phyloP scores from a whole-genome alignment of 305 asterid species.

The Galium porrigens region DNA sequence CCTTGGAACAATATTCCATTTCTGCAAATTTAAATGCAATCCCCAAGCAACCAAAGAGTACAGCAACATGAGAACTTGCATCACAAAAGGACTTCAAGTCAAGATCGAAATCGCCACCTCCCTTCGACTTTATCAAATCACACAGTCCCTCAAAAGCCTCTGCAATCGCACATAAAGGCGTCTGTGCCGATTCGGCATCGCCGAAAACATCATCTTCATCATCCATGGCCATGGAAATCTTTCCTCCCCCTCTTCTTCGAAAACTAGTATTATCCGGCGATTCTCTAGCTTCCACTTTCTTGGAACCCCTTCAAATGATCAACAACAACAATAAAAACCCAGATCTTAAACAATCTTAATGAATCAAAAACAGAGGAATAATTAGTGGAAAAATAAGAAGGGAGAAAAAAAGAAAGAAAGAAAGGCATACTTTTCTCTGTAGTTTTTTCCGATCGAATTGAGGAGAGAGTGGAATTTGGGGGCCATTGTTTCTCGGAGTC shows the following conservation, averaged over 20 bases:
- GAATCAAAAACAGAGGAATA: conserved; percentile 3
- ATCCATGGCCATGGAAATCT: conserved; percentile 21
- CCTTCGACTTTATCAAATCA: conserved; percentile 31
- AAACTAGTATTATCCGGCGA: neutral
- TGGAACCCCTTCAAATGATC: conserved; percentile 31
- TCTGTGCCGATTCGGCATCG: conserved; percentile 24
- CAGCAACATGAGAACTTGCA: conserved; percentile 74
- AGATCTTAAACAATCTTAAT: neutral
- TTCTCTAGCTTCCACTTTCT: neutral
- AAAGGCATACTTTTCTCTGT: conserved; percentile 25
- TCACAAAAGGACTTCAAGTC: conserved; percentile 68
- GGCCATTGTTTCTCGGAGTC: conserved; percentile 24
- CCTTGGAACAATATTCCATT: conserved; percentile 74
- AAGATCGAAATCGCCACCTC: conserved; percentile 38
- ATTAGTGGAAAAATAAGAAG: neutral
- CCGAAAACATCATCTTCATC: conserved; percentile 31
- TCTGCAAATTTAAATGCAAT: conserved; percentile 90
- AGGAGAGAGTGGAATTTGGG: conserved; percentile 26
- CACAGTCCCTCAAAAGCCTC: conserved; percentile 78
- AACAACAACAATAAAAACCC: conserved; percentile 7
- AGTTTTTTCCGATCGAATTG: conserved; percentile 23
- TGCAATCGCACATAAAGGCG: conserved; percentile 61
- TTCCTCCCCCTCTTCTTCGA: conserved; percentile 2
- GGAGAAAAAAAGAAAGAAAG: neutral
- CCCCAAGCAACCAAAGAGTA: conserved; percentile 77